Percentiles rank a stretch among this genome's conserved stretches.
These are phyloP conservation scores for Friedmanniomyces endolithicus DNA, from an alignment of 495 filamentous ascomycete genomes.

Conservation along the genomic window DNA sequence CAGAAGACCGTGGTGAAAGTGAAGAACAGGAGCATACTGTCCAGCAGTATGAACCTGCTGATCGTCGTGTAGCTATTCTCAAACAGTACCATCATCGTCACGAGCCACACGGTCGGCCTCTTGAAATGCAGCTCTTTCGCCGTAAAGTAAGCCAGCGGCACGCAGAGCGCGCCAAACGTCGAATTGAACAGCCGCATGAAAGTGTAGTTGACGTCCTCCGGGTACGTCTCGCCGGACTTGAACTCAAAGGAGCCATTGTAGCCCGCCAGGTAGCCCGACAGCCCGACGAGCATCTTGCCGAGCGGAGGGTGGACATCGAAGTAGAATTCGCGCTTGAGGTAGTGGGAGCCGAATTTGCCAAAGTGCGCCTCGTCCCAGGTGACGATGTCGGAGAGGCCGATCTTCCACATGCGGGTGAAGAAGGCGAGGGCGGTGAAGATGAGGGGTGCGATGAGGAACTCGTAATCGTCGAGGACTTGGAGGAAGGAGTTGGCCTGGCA, in stretches of 20 bases:
- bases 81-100: slow-evolving; percentile 92
- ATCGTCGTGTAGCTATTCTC: slow-evolving; percentile 99
- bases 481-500: slow-evolving; percentile 39
- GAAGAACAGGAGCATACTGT: slow-evolving; percentile 97
- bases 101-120: slow-evolving; percentile 78
- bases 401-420: slow-evolving; percentile 92
- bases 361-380: slow-evolving; percentile 99
- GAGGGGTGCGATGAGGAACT: slow-evolving; percentile 75
- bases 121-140: slow-evolving; percentile 79
- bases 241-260: slow-evolving; percentile 99
- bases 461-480: slow-evolving; percentile 60
- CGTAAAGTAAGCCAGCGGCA: slow-evolving; percentile 91
- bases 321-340: slow-evolving; percentile 97
- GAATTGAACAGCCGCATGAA: slow-evolving; percentile 99
- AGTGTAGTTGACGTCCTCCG: slow-evolving; percentile 86
- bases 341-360: slow-evolving; percentile 97
- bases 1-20: slow-evolving; percentile 92
- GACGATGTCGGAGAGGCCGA: slow-evolving; percentile 87
- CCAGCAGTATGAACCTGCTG: slow-evolving; percentile 90
- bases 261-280: slow-evolving; percentile 88
- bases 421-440: slow-evolving; percentile 79
- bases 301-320: slow-evolving; percentile 97
- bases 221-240: slow-evolving; percentile 94
- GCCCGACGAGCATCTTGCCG: slow-evolving; percentile 94
- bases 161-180: slow-evolving; percentile 80